These are phyloP conservation scores for Pichia sp. DNA, from an alignment of 1,139 yeast species.

Conservation along the genomic window DNA sequence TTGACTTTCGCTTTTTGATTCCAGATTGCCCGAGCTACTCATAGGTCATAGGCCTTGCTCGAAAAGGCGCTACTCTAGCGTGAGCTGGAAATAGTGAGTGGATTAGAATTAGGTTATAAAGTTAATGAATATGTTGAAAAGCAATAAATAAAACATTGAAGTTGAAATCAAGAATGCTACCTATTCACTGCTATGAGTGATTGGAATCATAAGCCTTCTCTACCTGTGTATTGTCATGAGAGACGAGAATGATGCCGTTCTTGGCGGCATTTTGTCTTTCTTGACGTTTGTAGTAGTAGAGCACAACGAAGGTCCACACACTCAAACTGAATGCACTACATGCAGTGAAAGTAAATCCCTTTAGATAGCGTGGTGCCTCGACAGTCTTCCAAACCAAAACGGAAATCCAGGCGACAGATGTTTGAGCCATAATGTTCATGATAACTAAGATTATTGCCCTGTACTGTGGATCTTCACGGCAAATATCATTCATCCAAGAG, in stretches of 20 bases:
- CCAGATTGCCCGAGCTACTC: too few relatives aligned
- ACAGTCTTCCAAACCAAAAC: conserved; percentile 45
- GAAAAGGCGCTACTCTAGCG: too few relatives aligned
- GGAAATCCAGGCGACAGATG: conserved; percentile 36
- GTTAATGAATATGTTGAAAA: too few relatives aligned
- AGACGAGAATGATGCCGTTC: conserved; percentile 48
- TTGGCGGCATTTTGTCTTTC: conserved; percentile 44
- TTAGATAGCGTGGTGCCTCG: conserved; percentile 44
- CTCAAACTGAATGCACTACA: conserved; percentile 25
- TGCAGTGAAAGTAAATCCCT: conserved; percentile 36
- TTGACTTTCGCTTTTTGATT: too few relatives aligned
- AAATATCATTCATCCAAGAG: conserved; percentile 41
- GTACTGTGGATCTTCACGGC: conserved; percentile 38
- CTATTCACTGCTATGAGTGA: too few relatives aligned
- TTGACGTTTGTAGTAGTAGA: conserved; percentile 50
- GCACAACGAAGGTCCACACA: conserved; percentile 30
- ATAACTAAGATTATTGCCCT: conserved; percentile 39
- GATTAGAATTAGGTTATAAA: too few relatives aligned
- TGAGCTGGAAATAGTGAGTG: too few relatives aligned
- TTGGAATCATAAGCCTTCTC: too few relatives aligned
- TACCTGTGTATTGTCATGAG: too few relatives aligned
- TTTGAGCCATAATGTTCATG: conserved; percentile 40
- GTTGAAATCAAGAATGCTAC: too few relatives aligned
- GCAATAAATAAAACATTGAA: too few relatives aligned
- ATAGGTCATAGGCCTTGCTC: too few relatives aligned